A percentile compares a stretch with the other conserved stretches of the same genome.
Conservation (phyloP, 2,329 filamentous ascomycete species). For the Hortaea werneckii region DNA sequence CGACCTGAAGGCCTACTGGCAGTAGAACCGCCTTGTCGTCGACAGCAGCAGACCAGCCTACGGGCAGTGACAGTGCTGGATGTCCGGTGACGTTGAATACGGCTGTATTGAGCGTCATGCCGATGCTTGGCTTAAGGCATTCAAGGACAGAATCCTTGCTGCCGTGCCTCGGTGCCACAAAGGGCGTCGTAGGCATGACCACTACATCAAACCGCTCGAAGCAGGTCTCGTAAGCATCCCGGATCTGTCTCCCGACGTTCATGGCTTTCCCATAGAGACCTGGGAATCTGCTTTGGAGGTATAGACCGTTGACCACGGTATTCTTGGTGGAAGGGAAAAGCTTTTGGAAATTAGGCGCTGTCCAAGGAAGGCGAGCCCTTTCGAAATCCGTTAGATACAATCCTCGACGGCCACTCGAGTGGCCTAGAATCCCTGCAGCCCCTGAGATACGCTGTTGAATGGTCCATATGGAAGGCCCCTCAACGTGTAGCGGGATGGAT, state of each 20-base stretch:
- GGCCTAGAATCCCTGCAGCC: slow-evolving; percentile 4
- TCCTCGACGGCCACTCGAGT: slow-evolving; percentile 10
- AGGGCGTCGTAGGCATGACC: slow-evolving; percentile 36
- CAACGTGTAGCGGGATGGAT: slow-evolving; percentile 36
- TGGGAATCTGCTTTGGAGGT: background rate
- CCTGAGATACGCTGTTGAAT: slow-evolving; percentile 6
- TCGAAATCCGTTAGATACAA: no score
- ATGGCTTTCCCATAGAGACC: slow-evolving; percentile 31
- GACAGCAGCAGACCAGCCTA: no score
- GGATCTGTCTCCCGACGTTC: slow-evolving; percentile 34
- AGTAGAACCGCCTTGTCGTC: slow-evolving; percentile 17
- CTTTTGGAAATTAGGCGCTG: no score
- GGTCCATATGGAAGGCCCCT: slow-evolving; percentile 37
- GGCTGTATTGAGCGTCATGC: slow-evolving; percentile 47
- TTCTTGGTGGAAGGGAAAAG: no score
- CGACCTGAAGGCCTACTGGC: slow-evolving; percentile 25
- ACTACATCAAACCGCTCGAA: slow-evolving; percentile 36
- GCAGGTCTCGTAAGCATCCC: slow-evolving; percentile 37
- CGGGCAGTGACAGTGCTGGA: slow-evolving; percentile 39
- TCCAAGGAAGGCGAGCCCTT: no score
- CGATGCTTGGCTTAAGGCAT: slow-evolving; percentile 43
- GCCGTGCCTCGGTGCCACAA: slow-evolving; percentile 38
- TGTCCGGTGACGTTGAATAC: slow-evolving; percentile 42
- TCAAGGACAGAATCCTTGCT: slow-evolving; percentile 34
- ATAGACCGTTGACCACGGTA: background rate